phyloP scores from a whole-genome alignment of 768 basidiomycete genomes.

The Hemileccinum rubropunctum region DNA sequence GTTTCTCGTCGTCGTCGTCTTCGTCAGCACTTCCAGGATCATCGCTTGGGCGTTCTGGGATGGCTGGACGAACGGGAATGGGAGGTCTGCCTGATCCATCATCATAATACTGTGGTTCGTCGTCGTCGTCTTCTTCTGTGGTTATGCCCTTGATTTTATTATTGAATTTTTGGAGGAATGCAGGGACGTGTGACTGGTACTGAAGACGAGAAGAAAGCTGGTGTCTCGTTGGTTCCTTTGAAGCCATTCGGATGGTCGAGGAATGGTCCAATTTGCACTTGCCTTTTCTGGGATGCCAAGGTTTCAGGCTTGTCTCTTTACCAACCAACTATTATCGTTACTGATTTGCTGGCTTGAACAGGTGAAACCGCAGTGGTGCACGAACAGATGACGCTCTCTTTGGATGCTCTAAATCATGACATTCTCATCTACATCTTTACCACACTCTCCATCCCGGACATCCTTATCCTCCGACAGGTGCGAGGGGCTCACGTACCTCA shows the following conservation, averaged over 20 bases:
- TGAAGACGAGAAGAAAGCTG: conserved; percentile 71
- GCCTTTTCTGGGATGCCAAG: conserved; percentile 15
- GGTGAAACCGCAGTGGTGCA: not conserved
- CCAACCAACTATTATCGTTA: not conserved
- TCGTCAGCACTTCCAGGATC: conserved; percentile 76
- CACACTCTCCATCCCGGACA: conserved; percentile 37
- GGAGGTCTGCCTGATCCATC: conserved; percentile 68
- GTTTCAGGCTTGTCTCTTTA: not conserved
- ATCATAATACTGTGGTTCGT: conserved; percentile 54
- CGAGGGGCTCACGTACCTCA: not conserved
- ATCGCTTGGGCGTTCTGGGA: conserved; percentile 63
- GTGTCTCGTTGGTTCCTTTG: conserved; percentile 65
- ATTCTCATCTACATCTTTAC: conserved; percentile 36
- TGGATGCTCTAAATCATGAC: conserved; percentile 36
- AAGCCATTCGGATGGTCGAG: conserved; percentile 24
- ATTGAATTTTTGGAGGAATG: conserved; percentile 65
- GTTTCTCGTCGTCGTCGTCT: conserved; percentile 72
- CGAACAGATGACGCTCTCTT: conserved; percentile 15
- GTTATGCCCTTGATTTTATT: conserved; percentile 55
- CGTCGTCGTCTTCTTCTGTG: conserved; percentile 49
- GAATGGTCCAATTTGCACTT: not conserved
- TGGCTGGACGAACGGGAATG: conserved; percentile 71
- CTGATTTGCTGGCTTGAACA: not conserved
- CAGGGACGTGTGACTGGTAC: conserved; percentile 59
- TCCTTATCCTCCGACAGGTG: conserved; percentile 45